Conservation (phyloP, 2,329 filamentous ascomycete species). For the Aspergillus bombycis region DNA sequence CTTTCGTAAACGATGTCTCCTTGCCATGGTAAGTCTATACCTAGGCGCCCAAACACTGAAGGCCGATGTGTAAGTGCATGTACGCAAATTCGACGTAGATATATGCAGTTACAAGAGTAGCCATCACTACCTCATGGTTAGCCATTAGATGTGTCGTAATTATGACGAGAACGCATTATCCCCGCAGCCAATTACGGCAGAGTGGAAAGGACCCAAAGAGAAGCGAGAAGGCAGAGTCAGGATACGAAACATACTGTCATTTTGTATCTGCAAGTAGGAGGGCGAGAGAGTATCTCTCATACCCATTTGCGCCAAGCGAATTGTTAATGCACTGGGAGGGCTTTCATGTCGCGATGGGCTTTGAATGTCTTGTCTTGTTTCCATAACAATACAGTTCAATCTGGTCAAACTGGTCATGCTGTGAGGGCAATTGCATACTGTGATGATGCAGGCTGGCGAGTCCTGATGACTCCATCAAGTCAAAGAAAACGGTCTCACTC, state of each 20-base stretch:
- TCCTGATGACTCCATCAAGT: conserved; percentile 54
- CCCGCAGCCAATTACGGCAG: neutral
- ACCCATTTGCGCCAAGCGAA: neutral
- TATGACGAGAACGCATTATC: neutral
- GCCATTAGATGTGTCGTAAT: neutral
- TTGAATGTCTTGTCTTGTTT: conserved; percentile 6
- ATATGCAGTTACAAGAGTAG: neutral
- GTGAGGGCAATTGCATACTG: conserved; percentile 40
- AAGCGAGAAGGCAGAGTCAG: neutral
- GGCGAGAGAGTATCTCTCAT: neutral
- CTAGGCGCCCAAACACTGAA: neutral
- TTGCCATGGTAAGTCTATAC: neutral
- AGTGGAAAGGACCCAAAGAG: neutral
- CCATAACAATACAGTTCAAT: conserved; percentile 45
- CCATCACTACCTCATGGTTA: neutral
- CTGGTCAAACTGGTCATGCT: conserved; percentile 38
- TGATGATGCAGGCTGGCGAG: conserved; percentile 38
- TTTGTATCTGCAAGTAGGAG: neutral
- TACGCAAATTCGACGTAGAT: neutral
- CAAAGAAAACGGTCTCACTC: conserved; percentile 68
- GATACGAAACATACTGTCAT: neutral
- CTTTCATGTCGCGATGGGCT: neutral
- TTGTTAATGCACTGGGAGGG: neutral
- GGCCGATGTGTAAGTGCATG: neutral
- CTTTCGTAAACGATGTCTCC: neutral